phyloP scores from a whole-genome alignment of 2,329 filamentous ascomycete species.

The Stylonectria norvegica region DNA sequence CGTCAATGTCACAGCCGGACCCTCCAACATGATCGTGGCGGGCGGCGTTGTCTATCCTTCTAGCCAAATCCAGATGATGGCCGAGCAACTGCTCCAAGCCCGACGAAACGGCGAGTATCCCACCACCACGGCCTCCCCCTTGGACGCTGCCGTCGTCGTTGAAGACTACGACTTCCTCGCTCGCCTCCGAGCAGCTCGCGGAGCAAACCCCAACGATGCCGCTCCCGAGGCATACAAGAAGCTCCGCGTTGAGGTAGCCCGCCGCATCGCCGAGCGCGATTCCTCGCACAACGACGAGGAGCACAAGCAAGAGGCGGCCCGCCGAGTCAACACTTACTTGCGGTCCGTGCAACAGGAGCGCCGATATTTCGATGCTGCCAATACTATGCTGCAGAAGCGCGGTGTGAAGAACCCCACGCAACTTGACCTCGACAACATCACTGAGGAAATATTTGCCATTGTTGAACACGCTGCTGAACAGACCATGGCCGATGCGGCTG shows the following conservation, averaged over 20 bases:
- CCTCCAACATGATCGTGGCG: background rate
- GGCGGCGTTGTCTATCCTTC: conserved; percentile 5
- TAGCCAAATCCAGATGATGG: conserved; percentile 31
- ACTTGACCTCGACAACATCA: conserved; percentile 7
- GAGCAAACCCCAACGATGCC: conserved; percentile 8
- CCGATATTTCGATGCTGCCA: conserved; percentile 15
- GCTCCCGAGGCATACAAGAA: conserved; percentile 21
- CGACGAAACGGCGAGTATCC: conserved; percentile 34
- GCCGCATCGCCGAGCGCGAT: conserved; percentile 36
- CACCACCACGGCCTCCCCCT: conserved; percentile 22
- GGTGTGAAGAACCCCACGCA: background rate
- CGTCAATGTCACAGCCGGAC: background rate
- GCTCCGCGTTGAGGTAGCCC: conserved; percentile 32
- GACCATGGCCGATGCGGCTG: conserved; percentile 31
- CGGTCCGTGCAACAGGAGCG: conserved; percentile 24
- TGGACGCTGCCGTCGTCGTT: conserved; percentile 25
- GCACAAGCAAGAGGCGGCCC: conserved; percentile 17
- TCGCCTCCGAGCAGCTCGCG: conserved; percentile 28
- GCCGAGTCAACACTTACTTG: conserved; percentile 25
- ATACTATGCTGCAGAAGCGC: conserved; percentile 1
- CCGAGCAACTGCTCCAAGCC: conserved; percentile 26
- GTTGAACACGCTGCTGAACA: conserved; percentile 28
- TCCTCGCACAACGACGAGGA: conserved; percentile 16
- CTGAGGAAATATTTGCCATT: conserved; percentile 28
- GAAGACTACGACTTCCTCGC: conserved; percentile 33